Percentiles rank a stretch among this genome's conserved stretches.
Evolutionary conservation across 2,329 filamentous ascomycete species (phyloP).

Genomic region (Penicillium frequentans): DNA sequence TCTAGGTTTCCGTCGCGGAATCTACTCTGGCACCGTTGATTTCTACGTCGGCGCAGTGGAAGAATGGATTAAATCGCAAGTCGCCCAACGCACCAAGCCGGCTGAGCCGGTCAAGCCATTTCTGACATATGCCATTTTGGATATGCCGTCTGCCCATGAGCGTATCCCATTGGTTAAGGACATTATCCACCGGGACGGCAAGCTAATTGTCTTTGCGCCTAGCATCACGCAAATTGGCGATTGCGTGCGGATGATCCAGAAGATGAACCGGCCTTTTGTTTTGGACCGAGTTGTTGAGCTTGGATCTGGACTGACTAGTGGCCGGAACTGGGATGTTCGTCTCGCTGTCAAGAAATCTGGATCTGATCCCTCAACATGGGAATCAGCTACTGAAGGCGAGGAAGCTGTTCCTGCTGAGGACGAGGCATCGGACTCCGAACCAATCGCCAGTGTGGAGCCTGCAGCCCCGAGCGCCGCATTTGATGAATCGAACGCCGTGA

Average conservation of each 20-base stretch:
- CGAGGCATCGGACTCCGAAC: not conserved
- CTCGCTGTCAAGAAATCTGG: slow-evolving; percentile 39
- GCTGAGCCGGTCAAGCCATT: slow-evolving; percentile 53
- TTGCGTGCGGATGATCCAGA: slow-evolving; percentile 57
- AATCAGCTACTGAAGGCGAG: slow-evolving; percentile 10
- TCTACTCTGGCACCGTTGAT: slow-evolving; percentile 70
- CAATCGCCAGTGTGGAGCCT: not conserved
- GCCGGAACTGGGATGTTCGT: slow-evolving; percentile 50
- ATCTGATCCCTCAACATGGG: slow-evolving; percentile 35
- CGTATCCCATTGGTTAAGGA: slow-evolving; percentile 47
- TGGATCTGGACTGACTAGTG: slow-evolving; percentile 46
- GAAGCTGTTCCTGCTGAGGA: slow-evolving; percentile 7
- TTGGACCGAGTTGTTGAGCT: slow-evolving; percentile 48
- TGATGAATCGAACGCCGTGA: slow-evolving; percentile 25
- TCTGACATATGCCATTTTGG: slow-evolving; percentile 69
- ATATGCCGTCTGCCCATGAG: slow-evolving; percentile 65
- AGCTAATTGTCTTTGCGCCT: slow-evolving; percentile 70
- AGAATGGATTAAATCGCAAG: slow-evolving; percentile 60
- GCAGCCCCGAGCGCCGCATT: not conserved
- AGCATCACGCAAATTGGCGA: slow-evolving; percentile 75
- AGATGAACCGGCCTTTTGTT: slow-evolving; percentile 55
- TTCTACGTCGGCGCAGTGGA: slow-evolving; percentile 70
- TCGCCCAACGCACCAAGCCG: slow-evolving; percentile 36
- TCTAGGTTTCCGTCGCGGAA: slow-evolving; percentile 65
- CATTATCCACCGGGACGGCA: slow-evolving; percentile 63